Conservation (phyloP, 2,329 filamentous ascomycete species). For the Plectosphaerella plurivora region DNA sequence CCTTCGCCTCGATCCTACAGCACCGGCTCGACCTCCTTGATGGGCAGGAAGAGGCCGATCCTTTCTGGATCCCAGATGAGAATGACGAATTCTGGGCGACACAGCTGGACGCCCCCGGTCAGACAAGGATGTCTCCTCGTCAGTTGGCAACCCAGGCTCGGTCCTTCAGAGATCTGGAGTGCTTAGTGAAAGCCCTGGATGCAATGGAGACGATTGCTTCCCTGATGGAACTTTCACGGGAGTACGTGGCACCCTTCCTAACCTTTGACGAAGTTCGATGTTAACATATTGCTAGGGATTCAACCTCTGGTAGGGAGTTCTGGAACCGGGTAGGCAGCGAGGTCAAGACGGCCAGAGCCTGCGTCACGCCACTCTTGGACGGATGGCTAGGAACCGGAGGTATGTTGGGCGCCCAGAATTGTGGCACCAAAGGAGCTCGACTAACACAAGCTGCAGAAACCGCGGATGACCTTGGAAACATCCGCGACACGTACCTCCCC, state of each 20-base stretch:
- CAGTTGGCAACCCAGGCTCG: constrained; percentile 51
- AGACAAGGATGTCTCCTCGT: constrained; percentile 29
- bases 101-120: constrained; percentile 28
- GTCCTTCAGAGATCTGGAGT: constrained; percentile 65
- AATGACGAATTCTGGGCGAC: constrained; percentile 34
- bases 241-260: constrained; percentile 35
- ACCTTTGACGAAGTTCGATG: background rate
- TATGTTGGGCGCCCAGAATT: constrained; percentile 26
- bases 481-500: constrained; percentile 78
- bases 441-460: background rate
- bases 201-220: constrained; percentile 63
- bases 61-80: constrained; percentile 24
- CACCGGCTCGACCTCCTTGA: constrained; percentile 29
- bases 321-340: constrained; percentile 49
- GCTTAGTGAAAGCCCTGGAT: constrained; percentile 61
- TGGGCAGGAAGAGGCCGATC: constrained; percentile 26
- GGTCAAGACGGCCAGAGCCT: constrained; percentile 49
- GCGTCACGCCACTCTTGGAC: constrained; percentile 57
- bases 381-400: constrained; percentile 60
- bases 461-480: constrained; percentile 49
- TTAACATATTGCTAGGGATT: constrained; percentile 25
- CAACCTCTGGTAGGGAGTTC: constrained; percentile 39
- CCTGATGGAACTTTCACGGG: constrained; percentile 43
- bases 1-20: constrained; percentile 43
- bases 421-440: background rate